phyloP scores from a whole-genome alignment of 1,284 basidiomycete genomes.

The Rhizopogon hawkerae region DNA sequence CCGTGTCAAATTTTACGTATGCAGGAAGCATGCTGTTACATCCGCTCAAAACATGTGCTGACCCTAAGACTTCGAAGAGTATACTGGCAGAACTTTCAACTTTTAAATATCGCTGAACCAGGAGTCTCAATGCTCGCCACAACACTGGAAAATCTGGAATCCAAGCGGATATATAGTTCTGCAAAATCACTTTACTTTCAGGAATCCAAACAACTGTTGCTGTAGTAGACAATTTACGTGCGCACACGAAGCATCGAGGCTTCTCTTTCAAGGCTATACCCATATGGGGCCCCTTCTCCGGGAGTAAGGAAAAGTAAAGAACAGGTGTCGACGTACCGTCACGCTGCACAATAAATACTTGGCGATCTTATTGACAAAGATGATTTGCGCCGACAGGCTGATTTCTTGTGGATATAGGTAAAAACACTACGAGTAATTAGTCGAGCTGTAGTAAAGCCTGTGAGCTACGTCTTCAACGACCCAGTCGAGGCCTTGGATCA shows the following conservation, averaged over 20 bases:
- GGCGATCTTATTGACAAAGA: neutral
- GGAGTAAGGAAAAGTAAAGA: neutral
- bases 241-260: neutral
- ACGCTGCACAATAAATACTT: neutral
- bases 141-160: too few relatives aligned
- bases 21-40: constrained; percentile 14
- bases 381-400: neutral
- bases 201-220: neutral
- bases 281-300: neutral
- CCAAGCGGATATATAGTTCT: neutral
- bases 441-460: constrained; percentile 58
- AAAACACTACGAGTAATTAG: constrained; percentile 1
- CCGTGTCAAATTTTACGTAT: constrained; percentile 29
- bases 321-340: neutral
- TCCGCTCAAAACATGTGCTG: neutral
- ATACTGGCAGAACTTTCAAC: too few relatives aligned
- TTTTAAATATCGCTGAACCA: too few relatives aligned
- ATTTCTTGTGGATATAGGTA: neutral
- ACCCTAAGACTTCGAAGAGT: neutral
- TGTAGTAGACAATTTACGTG: neutral
- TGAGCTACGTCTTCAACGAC: constrained; percentile 85
- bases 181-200: neutral
- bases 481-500: constrained; percentile 88
- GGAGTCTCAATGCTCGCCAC: neutral
- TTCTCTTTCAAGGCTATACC: neutral